Base-by-base conservation (phyloP, 352 stramenopile species). In the Phytophthora crassamura region DNA sequence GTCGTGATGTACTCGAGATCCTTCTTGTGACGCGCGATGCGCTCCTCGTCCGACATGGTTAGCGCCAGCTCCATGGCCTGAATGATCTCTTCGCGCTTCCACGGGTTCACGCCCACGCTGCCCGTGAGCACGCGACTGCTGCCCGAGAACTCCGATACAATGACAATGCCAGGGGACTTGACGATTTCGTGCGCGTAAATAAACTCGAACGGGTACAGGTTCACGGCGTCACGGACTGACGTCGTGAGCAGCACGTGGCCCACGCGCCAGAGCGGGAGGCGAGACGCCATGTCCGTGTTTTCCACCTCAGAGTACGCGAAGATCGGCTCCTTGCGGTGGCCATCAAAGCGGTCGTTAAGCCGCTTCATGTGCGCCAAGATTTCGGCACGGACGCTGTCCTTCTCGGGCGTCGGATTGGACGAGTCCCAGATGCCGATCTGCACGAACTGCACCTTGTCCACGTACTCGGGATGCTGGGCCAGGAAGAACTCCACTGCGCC, bases 141-240 rank as follows among this genome's bases (percentile, higher is more conserved):
- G 50, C 90, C 96, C 15, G 96, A 98, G 64, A 99, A 99, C 73
- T 99, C 97, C 32, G 95, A 99, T 7, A 99, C 80, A 47, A 99
- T 97, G 38, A 98, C 90, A 30, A 98, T 74, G 25, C 96, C 97
- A 25, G 93, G 79, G 30, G 74, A 80, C 48, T 89, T 84, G 34
- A 73, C 67, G 22, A 95, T 42, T 46, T 94, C 84, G 35, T 94
- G 84, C 6, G 88, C 83, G 65, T 93, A 94, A 33, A 94, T 84
- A 56, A 93, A 95, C 67, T 95, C 88, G 50, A 95, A 94, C 10
- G 88, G 88, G 51, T 95, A 92, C 6, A 95, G 56, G 46, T 93
- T 94, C 18, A 95, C 85, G 0, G 84, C 88, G 51, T 94, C 88
- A 32, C 88, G 88, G 5, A 95, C 86, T 25, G 78, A 89, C 0